phyloP scores from a whole-genome alignment of 768 basidiomycete genomes.

The Polyporus arcularius region DNA sequence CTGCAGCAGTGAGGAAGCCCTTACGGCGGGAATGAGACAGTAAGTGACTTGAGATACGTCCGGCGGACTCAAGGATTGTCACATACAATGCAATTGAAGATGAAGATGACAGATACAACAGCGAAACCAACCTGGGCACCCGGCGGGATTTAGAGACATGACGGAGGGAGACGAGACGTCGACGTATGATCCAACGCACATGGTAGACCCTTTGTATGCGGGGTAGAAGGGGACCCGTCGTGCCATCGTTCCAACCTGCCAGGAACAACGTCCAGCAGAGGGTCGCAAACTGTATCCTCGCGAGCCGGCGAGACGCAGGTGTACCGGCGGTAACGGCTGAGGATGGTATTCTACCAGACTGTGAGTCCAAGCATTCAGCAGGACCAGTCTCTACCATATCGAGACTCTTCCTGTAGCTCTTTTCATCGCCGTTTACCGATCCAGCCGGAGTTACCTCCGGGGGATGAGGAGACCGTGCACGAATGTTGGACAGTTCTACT shows the following conservation, averaged over 20 bases:
- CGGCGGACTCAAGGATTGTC: not conserved
- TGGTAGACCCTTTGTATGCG: constrained; percentile 62
- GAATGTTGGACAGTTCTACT: constrained; percentile 13
- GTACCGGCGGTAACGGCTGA: constrained; percentile 12
- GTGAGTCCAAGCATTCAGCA: not conserved
- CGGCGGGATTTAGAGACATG: not conserved
- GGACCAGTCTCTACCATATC: constrained; percentile 16
- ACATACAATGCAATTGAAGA: constrained; percentile 46
- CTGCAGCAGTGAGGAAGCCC: constrained; percentile 51
- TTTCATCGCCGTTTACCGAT: constrained; percentile 8
- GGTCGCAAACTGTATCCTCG: constrained; percentile 49
- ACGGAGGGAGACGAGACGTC: not conserved
- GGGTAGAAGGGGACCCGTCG: constrained; percentile 73
- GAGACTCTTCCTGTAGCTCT: not conserved
- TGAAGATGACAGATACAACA: constrained; percentile 63
- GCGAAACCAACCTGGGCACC: constrained; percentile 45
- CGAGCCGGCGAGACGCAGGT: constrained; percentile 14
- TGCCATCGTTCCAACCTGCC: constrained; percentile 79
- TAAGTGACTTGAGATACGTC: too few species aligned
- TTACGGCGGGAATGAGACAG: constrained; percentile 27
- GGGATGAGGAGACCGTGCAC: constrained; percentile 15
- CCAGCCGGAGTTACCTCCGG: not conserved
- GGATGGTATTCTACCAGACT: constrained; percentile 1
- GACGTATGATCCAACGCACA: constrained; percentile 28
- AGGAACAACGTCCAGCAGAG: constrained; percentile 61